Percentiles rank a stretch among this genome's conserved stretches.
Evolutionary conservation across 768 basidiomycete genomes (phyloP).

Genomic region (Tulasnella sp.): DNA sequence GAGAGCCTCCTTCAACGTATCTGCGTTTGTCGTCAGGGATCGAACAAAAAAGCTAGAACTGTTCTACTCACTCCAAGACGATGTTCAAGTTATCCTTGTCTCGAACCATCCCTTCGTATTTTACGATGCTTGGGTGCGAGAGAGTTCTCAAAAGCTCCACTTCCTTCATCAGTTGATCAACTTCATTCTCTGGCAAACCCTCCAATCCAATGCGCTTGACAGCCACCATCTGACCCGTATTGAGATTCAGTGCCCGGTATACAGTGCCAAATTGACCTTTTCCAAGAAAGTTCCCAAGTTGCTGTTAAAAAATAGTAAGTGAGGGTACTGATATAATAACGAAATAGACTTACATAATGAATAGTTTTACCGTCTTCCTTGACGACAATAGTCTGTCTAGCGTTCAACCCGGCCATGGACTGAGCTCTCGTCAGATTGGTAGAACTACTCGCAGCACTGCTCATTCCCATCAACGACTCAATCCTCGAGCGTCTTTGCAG

Average conservation of each 20-base stretch:
- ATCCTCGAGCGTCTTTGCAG: conserved; percentile 41
- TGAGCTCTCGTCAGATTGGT: conserved; percentile 45
- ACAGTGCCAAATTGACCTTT: conserved; percentile 95
- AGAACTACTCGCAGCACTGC: conserved; percentile 34
- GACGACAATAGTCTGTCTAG: conserved; percentile 58
- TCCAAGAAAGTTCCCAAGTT: conserved; percentile 96
- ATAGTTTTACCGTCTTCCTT: conserved; percentile 70
- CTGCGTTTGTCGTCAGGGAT: no score
- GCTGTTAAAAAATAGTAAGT: conserved; percentile 37
- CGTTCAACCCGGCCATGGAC: conserved; percentile 30
- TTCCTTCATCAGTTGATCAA: conserved; percentile 83
- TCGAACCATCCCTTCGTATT: conserved; percentile 90
- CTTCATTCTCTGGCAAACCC: conserved; percentile 81
- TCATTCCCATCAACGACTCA: conserved; percentile 58
- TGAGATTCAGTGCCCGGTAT: conserved; percentile 85
- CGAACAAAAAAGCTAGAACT: no score
- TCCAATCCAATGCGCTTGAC: conserved; percentile 89
- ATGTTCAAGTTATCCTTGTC: conserved; percentile 84
- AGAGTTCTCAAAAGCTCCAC: conserved; percentile 85
- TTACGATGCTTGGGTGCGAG: conserved; percentile 90
- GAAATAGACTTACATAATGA: conserved; percentile 53
- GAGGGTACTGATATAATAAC: not conserved
- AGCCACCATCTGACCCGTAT: conserved; percentile 96
- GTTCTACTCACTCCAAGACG: conserved; percentile 82
- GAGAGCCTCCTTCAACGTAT: conserved; percentile 91